These are phyloP conservation scores for Cicer bijugum DNA, from an alignment of 306 rosid genomes.

Conservation along the genomic window DNA sequence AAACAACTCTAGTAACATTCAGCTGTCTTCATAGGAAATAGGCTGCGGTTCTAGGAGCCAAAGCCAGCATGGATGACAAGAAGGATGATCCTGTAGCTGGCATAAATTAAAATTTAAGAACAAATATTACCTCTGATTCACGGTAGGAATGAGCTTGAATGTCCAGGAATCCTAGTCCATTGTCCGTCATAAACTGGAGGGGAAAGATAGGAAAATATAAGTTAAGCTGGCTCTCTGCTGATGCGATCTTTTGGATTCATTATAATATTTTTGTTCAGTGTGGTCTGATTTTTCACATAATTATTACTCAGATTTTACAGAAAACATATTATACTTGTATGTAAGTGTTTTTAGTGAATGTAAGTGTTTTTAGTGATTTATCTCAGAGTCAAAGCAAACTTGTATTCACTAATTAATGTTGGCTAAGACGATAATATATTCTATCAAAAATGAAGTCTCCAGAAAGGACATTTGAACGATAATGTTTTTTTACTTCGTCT, in stretches of 20 bases:
- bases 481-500: no score
- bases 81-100: slow-evolving; percentile 29
- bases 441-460: not conserved
- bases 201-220: slow-evolving; percentile 24
- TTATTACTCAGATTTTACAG: no score
- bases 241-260: not conserved
- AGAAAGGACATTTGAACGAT: not conserved
- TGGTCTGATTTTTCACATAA: no score
- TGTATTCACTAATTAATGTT: no score
- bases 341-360: no score
- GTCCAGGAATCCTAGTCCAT: slow-evolving; percentile 50
- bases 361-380: no score
- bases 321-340: no score
- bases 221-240: slow-evolving; percentile 17
- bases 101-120: slow-evolving; percentile 34
- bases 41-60: slow-evolving; percentile 7
- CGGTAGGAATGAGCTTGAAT: slow-evolving; percentile 57
- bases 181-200: slow-evolving; percentile 55
- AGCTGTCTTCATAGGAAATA: slow-evolving; percentile 13
- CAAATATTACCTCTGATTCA: slow-evolving; percentile 55
- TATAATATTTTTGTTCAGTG: no score
- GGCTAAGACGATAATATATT: no score
- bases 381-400: no score
- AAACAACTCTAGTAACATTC: slow-evolving; percentile 30
- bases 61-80: slow-evolving; percentile 9